These are phyloP conservation scores for Yarrowia sp. DNA, from an alignment of 805 yeast species.

Conservation along the genomic window DNA sequence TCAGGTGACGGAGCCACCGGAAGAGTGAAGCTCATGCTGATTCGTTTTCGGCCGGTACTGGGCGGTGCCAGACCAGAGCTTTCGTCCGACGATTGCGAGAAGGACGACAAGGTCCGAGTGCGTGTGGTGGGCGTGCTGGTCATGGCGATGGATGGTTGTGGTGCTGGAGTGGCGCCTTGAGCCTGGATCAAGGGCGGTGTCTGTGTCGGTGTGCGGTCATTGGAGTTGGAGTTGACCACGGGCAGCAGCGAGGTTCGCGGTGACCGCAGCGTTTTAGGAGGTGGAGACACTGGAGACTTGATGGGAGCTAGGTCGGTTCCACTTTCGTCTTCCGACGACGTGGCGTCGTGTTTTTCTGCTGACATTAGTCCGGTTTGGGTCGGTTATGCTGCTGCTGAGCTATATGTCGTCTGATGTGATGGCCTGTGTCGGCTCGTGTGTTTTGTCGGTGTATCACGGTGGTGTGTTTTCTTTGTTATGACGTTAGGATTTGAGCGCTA, in stretches of 20 bases:
- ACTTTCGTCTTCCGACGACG: not conserved
- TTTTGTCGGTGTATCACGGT: not conserved
- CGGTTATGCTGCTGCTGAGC: too few species aligned
- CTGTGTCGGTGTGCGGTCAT: not conserved
- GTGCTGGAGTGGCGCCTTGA: not conserved
- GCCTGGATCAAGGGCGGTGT: not conserved
- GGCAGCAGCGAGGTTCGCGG: constrained; percentile 5
- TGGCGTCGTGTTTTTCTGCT: not conserved
- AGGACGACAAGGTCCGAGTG: not conserved
- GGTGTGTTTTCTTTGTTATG: not conserved
- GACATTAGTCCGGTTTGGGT: not conserved
- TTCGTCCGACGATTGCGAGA: constrained; percentile 20
- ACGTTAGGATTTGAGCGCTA: not conserved
- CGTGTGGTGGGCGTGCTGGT: not conserved
- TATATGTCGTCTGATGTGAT: too few species aligned
- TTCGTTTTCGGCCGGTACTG: constrained; percentile 10
- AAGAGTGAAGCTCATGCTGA: constrained; percentile 21
- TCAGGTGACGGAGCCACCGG: constrained; percentile 18
- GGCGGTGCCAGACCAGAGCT: constrained; percentile 5
- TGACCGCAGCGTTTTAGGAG: not conserved
- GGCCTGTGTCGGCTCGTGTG: not conserved
- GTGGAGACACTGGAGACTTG: not conserved
- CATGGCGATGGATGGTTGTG: not conserved
- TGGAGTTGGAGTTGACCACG: constrained; percentile 6
- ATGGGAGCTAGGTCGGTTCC: not conserved